phyloP scores from a whole-genome alignment of 768 basidiomycete genomes.

The Sporobolomyces phaffii region DNA sequence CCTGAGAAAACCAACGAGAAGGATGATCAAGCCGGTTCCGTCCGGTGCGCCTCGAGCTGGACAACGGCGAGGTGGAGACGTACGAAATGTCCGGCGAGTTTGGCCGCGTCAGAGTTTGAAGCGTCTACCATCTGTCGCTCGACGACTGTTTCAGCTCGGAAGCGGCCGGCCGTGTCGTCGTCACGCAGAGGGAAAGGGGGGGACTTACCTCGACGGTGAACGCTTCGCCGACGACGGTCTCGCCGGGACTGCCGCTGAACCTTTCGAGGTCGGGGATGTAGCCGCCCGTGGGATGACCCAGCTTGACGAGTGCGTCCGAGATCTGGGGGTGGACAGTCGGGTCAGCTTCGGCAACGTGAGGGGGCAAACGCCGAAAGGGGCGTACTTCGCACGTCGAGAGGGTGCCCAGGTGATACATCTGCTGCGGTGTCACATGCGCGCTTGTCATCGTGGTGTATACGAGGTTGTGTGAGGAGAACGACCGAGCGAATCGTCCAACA shows the following conservation, averaged over 20 bases:
- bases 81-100: conserved; percentile 67
- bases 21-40: no score
- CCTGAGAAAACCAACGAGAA: conserved; percentile 30
- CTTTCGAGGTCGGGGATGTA: conserved; percentile 67
- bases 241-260: not conserved
- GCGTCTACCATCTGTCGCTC: conserved; percentile 57
- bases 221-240: conserved; percentile 65
- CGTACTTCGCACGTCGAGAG: conserved; percentile 33
- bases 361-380: not conserved
- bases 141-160: no score
- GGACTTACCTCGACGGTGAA: conserved; percentile 63
- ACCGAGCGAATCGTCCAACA: not conserved
- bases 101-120: conserved; percentile 59
- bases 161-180: no score
- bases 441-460: not conserved
- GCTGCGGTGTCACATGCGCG: not conserved
- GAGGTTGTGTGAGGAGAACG: no score
- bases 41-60: no score
- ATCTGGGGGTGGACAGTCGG: conserved; percentile 50
- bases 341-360: not conserved
- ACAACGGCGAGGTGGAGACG: not conserved
- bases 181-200: no score
- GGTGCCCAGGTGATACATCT: not conserved
- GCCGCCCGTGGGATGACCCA: conserved; percentile 65
- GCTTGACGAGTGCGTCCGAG: conserved; percentile 80